phyloP scores from a whole-genome alignment of 768 basidiomycete genomes.

The Podaxis rugospora region DNA sequence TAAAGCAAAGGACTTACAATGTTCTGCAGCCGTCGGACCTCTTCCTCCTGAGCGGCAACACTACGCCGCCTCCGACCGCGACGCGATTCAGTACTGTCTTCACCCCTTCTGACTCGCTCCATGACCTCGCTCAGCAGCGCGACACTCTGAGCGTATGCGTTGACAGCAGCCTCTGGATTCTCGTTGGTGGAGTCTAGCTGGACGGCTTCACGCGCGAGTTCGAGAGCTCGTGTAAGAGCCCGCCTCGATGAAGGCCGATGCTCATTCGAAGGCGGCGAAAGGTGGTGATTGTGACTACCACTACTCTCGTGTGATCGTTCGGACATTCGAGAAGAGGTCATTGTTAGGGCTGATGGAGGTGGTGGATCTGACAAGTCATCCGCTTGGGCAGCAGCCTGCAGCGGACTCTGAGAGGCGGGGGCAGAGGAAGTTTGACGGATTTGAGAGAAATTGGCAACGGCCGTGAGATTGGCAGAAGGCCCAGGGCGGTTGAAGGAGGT shows the following conservation, averaged over 20 bases:
- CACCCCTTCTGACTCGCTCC: constrained; percentile 84
- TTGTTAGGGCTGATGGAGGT: constrained; percentile 46
- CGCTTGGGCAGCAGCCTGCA: constrained; percentile 31
- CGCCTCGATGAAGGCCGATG: constrained; percentile 74
- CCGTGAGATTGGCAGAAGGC: constrained; percentile 47
- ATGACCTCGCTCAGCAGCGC: constrained; percentile 87
- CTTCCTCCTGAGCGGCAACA: constrained; percentile 88
- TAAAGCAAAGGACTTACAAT: constrained; percentile 56
- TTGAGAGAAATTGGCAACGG: constrained; percentile 61
- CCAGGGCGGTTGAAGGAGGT: constrained; percentile 32
- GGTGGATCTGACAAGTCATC: constrained; percentile 57
- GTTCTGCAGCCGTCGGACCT: constrained; percentile 78
- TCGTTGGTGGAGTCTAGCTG: constrained; percentile 84
- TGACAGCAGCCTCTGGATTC: constrained; percentile 84
- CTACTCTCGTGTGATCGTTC: constrained; percentile 20
- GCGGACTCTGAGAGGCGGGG: constrained; percentile 17
- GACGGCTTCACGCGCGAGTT: constrained; percentile 87
- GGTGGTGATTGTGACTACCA: constrained; percentile 20
- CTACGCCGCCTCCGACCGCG: constrained; percentile 65
- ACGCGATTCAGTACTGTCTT: constrained; percentile 68
- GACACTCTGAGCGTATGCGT: constrained; percentile 84
- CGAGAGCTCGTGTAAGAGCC: constrained; percentile 80
- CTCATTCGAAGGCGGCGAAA: constrained; percentile 24
- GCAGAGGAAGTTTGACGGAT: constrained; percentile 32
- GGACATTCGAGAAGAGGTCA: constrained; percentile 26